These are phyloP conservation scores for Graphiopsis chlorocephala DNA, from an alignment of 2,329 filamentous ascomycete genomes.

Conservation along the genomic window DNA sequence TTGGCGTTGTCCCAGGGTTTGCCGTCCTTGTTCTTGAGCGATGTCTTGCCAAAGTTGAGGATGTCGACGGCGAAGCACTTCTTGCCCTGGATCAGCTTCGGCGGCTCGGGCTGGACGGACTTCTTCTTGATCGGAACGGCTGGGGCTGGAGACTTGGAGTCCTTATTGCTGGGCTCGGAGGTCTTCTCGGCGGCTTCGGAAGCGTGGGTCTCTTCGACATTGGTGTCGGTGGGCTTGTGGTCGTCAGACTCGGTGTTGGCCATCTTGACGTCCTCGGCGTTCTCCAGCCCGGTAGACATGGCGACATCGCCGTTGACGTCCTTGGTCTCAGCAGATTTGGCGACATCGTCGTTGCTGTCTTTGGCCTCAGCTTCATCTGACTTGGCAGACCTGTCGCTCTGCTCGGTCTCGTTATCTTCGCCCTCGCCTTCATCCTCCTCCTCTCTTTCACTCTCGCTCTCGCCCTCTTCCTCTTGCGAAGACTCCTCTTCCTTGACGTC, in stretches of 20 bases:
- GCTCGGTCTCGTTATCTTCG: background rate
- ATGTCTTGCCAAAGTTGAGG: slow-evolving; percentile 28
- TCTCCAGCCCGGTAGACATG: background rate
- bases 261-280: background rate
- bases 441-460: background rate
- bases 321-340: background rate
- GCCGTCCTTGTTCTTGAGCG: slow-evolving; percentile 30
- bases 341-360: background rate
- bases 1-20: slow-evolving; percentile 24
- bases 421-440: background rate
- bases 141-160: background rate
- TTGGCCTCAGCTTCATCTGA: background rate
- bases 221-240: background rate
- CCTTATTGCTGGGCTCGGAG: background rate
- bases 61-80: slow-evolving; percentile 30
- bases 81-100: slow-evolving; percentile 18
- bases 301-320: background rate
- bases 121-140: background rate
- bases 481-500: background rate
- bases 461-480: slow-evolving; percentile 1
- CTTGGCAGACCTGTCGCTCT: background rate
- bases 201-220: background rate
- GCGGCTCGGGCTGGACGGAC: background rate
- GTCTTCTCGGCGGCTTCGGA: background rate
- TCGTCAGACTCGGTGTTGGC: background rate